Evolutionary conservation across 2,329 filamentous ascomycete genomes (phyloP).

Genomic region (Dactylellina parvicollis): DNA sequence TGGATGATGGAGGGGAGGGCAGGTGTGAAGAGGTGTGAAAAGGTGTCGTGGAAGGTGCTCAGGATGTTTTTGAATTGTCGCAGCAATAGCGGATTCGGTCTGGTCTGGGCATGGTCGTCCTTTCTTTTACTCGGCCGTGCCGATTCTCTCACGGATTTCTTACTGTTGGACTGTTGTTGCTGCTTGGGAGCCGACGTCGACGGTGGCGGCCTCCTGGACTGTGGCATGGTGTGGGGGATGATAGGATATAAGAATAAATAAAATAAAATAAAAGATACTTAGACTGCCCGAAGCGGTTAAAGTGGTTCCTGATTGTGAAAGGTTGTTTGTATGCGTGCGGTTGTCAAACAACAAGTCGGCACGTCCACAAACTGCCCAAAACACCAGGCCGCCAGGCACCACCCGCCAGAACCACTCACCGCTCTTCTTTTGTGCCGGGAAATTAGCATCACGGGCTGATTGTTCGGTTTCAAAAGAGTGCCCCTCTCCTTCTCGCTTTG

Average conservation of each 20-base stretch:
- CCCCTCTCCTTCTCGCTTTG: conserved; percentile 5
- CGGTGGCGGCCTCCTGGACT: conserved; percentile 32
- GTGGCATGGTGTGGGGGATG: conserved; percentile 21
- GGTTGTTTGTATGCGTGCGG: conserved; percentile 36
- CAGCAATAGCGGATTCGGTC: conserved; percentile 8
- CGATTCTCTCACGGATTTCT: neutral
- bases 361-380: conserved; percentile 54
- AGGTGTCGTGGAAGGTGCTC: conserved; percentile 75
- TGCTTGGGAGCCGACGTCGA: conserved; percentile 5
- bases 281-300: conserved; percentile 30
- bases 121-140: neutral
- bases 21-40: conserved; percentile 66
- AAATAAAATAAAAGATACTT: conserved; percentile 2
- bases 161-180: conserved; percentile 1
- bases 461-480: neutral
- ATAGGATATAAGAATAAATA: neutral
- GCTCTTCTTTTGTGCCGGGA: neutral
- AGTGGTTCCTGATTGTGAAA: neutral
- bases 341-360: conserved; percentile 33
- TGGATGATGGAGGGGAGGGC: conserved; percentile 72
- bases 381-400: neutral
- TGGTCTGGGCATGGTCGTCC: neutral
- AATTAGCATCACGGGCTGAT: conserved; percentile 2
- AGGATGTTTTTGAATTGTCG: conserved; percentile 65
- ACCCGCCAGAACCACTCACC: neutral